Base-by-base conservation (phyloP, 2,329 filamentous ascomycete genomes). In the Colletotrichum acutatum region DNA sequence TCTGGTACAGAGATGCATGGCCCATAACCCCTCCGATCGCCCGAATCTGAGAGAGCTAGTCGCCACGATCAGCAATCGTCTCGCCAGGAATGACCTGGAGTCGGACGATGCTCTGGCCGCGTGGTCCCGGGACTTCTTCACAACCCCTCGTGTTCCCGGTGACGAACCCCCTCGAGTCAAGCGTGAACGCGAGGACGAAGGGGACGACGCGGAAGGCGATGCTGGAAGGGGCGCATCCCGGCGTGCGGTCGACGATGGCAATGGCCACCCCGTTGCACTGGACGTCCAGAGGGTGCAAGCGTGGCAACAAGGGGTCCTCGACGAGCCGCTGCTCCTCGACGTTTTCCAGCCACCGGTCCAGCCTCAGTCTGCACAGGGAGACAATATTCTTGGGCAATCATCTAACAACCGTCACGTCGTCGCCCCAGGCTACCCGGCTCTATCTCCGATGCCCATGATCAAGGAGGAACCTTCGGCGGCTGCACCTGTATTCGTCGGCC, bases 1-100 rank as follows among this genome's bases (percentile, higher is more conserved):
- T 2, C 63, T 75, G 3, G 34, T 82, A 26, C 63, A 74, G 46
- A 72, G 64, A 12, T 82, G 80, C 66, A 67, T 79, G 68, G 77
- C 74, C 32, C 75, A 80, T 16, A 60, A 73, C 2, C 81, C 80
- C 0, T 14, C 53, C 26, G 74, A 79, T 6, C 78, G 81, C 0
- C 80, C 81, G 8, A 57, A 26, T 5, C 70, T 81, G 11, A 22
- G 72, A 34, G 37, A 69, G 1, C 74, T 82, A 19, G 67, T 79
- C 9, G 65, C 54, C 4, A 56, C 58, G 19, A 74, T 80, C 5
- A 53, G 70, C 12, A 26, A 22, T 7, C 78, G 79, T 37, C 79
- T 78, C 42, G 28, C 11, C 9, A 8, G 8, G 34, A 30, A 22
- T 6, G 60, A 30, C 19, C 66, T 72, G 3, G 73, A 78, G 19